Conservation (phyloP, 768 basidiomycete species). For the Fistulinella prunicolor region DNA sequence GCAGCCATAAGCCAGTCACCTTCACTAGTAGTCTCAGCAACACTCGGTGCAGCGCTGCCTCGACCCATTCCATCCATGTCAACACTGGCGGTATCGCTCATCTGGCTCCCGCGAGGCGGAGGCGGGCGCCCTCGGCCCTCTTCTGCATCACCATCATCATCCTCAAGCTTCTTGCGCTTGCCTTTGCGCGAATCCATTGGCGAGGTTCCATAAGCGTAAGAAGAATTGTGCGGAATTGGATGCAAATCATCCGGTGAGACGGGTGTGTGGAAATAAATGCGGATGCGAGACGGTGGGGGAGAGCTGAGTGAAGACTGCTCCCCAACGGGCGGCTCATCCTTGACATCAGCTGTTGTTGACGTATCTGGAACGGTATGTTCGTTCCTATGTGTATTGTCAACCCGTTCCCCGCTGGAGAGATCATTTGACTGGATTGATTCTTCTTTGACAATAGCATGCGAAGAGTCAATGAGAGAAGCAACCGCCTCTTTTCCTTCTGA, state of each 20-base stretch:
- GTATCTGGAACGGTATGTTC: slow-evolving; percentile 26
- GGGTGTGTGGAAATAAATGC: slow-evolving; percentile 91
- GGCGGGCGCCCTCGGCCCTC: slow-evolving; percentile 68
- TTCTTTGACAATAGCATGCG: slow-evolving; percentile 32
- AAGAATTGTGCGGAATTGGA: slow-evolving; percentile 63
- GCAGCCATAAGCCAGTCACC: slow-evolving; percentile 90
- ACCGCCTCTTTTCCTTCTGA: slow-evolving; percentile 37
- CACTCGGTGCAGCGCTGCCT: slow-evolving; percentile 64
- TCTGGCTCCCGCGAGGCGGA: slow-evolving; percentile 42
- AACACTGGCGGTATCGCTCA: slow-evolving; percentile 56
- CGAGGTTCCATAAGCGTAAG: slow-evolving; percentile 36
- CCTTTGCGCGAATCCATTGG: slow-evolving; percentile 68
- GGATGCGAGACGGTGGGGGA: slow-evolving; percentile 74
- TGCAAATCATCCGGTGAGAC: slow-evolving; percentile 78
- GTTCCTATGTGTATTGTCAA: slow-evolving; percentile 17
- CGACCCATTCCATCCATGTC: slow-evolving; percentile 55
- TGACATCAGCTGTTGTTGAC: slow-evolving; percentile 32
- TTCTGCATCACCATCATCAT: slow-evolving; percentile 80
- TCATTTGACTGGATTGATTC: slow-evolving; percentile 25
- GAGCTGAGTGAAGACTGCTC: slow-evolving; percentile 34
- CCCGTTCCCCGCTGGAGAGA: slow-evolving; percentile 19
- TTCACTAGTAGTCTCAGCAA: slow-evolving; percentile 62
- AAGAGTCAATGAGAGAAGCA: slow-evolving; percentile 31
- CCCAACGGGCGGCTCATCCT: slow-evolving; percentile 25
- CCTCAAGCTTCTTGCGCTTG: slow-evolving; percentile 86